Conservation (phyloP, 2,329 filamentous ascomycete genomes). For the Ophiostoma tasmaniense region DNA sequence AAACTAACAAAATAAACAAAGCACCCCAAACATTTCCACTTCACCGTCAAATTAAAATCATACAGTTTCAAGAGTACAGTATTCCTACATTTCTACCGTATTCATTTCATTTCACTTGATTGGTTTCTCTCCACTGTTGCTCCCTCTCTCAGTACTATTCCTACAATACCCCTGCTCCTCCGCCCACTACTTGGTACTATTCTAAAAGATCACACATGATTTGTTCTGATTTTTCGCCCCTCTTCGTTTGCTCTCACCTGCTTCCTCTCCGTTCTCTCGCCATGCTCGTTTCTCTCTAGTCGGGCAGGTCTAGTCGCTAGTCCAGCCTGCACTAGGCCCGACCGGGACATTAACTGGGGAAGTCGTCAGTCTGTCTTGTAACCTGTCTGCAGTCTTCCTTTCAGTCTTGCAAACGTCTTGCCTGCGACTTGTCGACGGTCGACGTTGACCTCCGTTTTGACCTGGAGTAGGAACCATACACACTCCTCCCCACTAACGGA, state of each 20-base stretch:
- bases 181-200: background rate
- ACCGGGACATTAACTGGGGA: background rate
- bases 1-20: background rate
- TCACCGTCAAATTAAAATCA: too few species aligned
- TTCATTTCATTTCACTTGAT: background rate
- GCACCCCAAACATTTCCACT: too few species aligned
- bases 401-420: background rate
- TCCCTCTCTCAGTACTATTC: too few species aligned
- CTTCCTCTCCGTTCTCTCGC: background rate
- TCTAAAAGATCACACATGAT: constrained; percentile 7
- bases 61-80: too few species aligned
- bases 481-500: background rate
- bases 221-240: constrained; percentile 4
- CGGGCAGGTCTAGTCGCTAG: background rate
- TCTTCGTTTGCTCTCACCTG: background rate
- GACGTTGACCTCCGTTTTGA: background rate
- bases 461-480: too few species aligned
- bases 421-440: background rate
- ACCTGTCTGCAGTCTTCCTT: too few species aligned
- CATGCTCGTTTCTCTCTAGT: background rate
- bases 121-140: background rate
- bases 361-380: background rate
- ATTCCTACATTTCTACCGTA: background rate
- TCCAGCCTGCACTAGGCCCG: background rate
- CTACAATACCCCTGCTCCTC: background rate